Percentiles rank a stretch among this genome's conserved stretches.
phyloP scores from a whole-genome alignment of 768 basidiomycete species.

The Pleurotus tuber-regium region DNA sequence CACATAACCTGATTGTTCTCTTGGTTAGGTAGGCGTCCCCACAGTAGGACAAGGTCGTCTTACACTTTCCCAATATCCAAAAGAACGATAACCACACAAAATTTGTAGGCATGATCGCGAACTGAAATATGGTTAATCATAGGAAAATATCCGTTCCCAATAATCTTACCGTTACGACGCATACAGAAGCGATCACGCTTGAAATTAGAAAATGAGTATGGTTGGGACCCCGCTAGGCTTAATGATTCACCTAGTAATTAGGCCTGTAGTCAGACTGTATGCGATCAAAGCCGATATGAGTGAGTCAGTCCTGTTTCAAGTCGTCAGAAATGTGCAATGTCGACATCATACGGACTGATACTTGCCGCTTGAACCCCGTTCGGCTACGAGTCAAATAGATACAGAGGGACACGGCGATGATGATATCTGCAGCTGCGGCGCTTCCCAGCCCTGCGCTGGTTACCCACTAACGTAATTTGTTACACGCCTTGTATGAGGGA shows the following conservation, averaged over 20 bases:
- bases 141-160: background rate
- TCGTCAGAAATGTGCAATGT: background rate
- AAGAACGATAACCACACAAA: constrained; percentile 49
- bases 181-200: constrained; percentile 39
- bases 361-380: constrained; percentile 43
- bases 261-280: constrained; percentile 44
- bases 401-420: constrained; percentile 47
- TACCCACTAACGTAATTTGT: constrained; percentile 48
- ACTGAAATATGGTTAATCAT: constrained; percentile 22
- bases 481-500: constrained; percentile 39
- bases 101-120: constrained; percentile 43
- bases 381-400: constrained; percentile 45
- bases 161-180: constrained; percentile 38
- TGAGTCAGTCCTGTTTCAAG: constrained; percentile 37
- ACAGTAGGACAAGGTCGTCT: constrained; percentile 19
- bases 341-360: constrained; percentile 1
- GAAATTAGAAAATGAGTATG: constrained; percentile 6
- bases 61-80: constrained; percentile 52
- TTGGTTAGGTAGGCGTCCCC: too few species aligned
- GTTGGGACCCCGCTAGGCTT: background rate
- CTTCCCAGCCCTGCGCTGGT: constrained; percentile 45
- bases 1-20: constrained; percentile 48
- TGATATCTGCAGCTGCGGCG: constrained; percentile 46
- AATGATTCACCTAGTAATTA: constrained; percentile 37
- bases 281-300: constrained; percentile 41